These are phyloP conservation scores for Talaromyces sp. DNA, from an alignment of 2,329 filamentous ascomycete genomes.

Conservation along the genomic window DNA sequence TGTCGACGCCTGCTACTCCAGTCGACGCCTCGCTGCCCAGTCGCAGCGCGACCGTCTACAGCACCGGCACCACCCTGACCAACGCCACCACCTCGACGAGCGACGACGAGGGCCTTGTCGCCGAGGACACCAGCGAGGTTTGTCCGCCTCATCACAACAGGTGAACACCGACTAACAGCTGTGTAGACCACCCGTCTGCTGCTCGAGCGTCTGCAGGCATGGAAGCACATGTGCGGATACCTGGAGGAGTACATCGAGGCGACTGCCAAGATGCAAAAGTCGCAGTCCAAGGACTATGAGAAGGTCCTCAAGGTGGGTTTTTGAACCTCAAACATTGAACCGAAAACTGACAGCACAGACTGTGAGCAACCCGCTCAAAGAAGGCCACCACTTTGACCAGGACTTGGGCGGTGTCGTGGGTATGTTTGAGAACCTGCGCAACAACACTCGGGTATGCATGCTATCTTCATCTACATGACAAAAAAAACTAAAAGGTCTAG, in stretches of 20 bases:
- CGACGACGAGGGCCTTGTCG: slow-evolving; percentile 37
- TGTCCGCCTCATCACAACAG: slow-evolving; percentile 15
- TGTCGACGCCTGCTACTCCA: slow-evolving; percentile 6
- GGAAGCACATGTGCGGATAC: slow-evolving; percentile 90
- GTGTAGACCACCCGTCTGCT: slow-evolving; percentile 70
- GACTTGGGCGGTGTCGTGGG: slow-evolving; percentile 79
- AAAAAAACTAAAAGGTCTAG: slow-evolving; percentile 34
- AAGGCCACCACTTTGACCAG: slow-evolving; percentile 91
- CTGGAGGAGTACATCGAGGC: slow-evolving; percentile 84
- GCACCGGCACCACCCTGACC: slow-evolving; percentile 22
- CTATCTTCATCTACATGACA: background rate
- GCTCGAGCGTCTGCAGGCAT: slow-evolving; percentile 81
- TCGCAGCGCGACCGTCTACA: slow-evolving; percentile 29
- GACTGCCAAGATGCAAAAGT: slow-evolving; percentile 79
- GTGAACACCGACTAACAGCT: background rate
- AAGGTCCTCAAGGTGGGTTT: slow-evolving; percentile 72
- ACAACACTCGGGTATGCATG: slow-evolving; percentile 68
- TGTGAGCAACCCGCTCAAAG: slow-evolving; percentile 76
- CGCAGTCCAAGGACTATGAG: slow-evolving; percentile 90
- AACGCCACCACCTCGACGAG: slow-evolving; percentile 28
- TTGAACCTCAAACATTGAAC: background rate
- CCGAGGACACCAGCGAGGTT: slow-evolving; percentile 39
- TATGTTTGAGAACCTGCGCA: slow-evolving; percentile 88
- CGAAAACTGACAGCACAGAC: slow-evolving; percentile 50
- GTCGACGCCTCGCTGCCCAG: slow-evolving; percentile 22